Evolutionary conservation across 1,139 yeast genomes (phyloP).

Genomic region (Lodderomyces jiufengensis): DNA sequence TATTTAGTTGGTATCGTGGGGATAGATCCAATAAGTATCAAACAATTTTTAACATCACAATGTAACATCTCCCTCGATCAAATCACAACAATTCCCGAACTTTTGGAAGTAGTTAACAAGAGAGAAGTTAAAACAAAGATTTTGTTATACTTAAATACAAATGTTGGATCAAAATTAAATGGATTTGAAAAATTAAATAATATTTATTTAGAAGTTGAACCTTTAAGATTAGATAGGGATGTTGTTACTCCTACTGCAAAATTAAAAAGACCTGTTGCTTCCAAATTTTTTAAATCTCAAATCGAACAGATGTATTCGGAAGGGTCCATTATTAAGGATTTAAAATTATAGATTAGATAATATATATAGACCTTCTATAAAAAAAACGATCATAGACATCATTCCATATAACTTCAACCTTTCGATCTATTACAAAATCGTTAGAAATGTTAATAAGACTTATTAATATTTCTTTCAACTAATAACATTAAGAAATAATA

Average conservation of each 20-base stretch:
- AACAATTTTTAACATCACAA: slow-evolving; percentile 19
- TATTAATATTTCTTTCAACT: no score
- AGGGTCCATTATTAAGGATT: slow-evolving; percentile 23
- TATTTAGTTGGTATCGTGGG: slow-evolving; percentile 35
- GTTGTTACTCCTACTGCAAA: slow-evolving; percentile 43
- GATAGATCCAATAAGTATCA: slow-evolving; percentile 33
- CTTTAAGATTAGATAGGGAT: slow-evolving; percentile 36
- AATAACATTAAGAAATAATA: no score
- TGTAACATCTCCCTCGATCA: slow-evolving; percentile 13
- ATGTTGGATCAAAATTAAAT: slow-evolving; percentile 22
- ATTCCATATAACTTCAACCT: no score
- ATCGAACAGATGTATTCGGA: slow-evolving; percentile 24
- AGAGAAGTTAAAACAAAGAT: slow-evolving; percentile 22
- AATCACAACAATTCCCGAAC: slow-evolving; percentile 16
- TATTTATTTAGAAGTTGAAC: slow-evolving; percentile 32
- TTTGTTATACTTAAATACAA: slow-evolving; percentile 26
- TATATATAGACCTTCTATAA: no score
- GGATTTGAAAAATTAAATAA: slow-evolving; percentile 41
- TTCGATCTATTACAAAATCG: no score
- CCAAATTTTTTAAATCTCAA: slow-evolving; percentile 24
- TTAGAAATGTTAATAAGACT: no score
- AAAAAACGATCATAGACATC: no score
- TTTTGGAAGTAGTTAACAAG: slow-evolving; percentile 23
- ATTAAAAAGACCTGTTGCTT: slow-evolving; percentile 37
- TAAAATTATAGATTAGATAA: slow-evolving; percentile 15